These are phyloP conservation scores for Vickermania spadyakhi DNA, from an alignment of 208 protist species.

Conservation along the genomic window DNA sequence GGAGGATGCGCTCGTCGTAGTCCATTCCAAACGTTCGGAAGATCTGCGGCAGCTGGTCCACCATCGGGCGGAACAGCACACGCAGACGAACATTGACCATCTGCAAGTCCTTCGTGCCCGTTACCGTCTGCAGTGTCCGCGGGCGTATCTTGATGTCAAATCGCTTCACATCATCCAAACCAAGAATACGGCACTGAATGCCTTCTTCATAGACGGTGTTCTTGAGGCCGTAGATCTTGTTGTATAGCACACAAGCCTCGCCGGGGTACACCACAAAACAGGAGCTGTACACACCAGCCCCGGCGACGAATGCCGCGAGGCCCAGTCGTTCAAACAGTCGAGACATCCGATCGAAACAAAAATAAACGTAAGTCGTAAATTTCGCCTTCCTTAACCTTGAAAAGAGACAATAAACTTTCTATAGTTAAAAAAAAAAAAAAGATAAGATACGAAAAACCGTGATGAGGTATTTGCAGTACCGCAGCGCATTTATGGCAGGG, in stretches of 20 bases:
- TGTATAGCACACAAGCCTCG: constrained; percentile 88
- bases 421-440: constrained; percentile 8
- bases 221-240: constrained; percentile 85
- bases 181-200: constrained; percentile 87
- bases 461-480: not conserved
- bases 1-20: constrained; percentile 97
- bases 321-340: constrained; percentile 56
- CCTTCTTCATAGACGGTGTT: constrained; percentile 86
- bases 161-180: constrained; percentile 93
- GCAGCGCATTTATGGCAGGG: too few relatives aligned
- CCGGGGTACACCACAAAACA: constrained; percentile 89
- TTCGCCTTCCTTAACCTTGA: not conserved
- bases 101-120: constrained; percentile 90
- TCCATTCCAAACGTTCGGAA: constrained; percentile 90
- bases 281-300: constrained; percentile 79
- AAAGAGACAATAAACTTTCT: not conserved
- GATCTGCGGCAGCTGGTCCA: constrained; percentile 78
- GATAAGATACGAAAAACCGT: constrained; percentile 14
- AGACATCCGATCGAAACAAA: constrained; percentile 17
- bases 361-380: not conserved
- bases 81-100: constrained; percentile 91
- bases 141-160: constrained; percentile 95
- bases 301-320: constrained; percentile 47
- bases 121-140: constrained; percentile 86
- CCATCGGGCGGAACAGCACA: constrained; percentile 83